These are phyloP conservation scores for Vitis cinerea DNA, from an alignment of 164 flowering plant genomes.

Conservation along the genomic window DNA sequence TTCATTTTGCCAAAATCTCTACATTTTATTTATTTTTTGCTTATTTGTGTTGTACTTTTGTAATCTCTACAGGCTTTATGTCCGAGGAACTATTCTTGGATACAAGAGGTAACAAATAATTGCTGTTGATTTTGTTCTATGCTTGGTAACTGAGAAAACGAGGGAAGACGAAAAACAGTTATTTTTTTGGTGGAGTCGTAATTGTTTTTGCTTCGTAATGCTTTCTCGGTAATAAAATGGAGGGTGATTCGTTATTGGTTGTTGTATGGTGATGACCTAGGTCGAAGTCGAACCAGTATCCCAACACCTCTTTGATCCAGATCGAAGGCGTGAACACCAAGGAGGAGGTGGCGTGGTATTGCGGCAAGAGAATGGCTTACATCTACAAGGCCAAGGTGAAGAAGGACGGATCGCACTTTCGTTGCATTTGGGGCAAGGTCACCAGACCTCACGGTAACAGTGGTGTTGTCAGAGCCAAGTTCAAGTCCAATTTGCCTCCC, in stretches of 20 bases:
- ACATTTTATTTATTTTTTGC: not conserved
- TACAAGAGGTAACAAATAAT: conserved; percentile 47
- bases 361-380: conserved; percentile 60
- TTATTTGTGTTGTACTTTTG: not conserved
- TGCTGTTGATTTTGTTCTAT: not conserved
- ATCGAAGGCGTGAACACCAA: conserved; percentile 65
- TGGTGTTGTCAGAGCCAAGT: conserved; percentile 69
- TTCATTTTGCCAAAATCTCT: not conserved
- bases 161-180: too few species aligned
- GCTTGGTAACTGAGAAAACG: not conserved
- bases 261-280: conserved; percentile 16
- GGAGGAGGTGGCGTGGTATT: conserved; percentile 63
- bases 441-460: conserved; percentile 67
- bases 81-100: conserved; percentile 56
- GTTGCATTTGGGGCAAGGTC: conserved; percentile 74
- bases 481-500: conserved; percentile 61
- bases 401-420: conserved; percentile 54
- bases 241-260: not conserved
- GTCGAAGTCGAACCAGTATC: conserved; percentile 71
- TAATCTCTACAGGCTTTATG: conserved; percentile 40
- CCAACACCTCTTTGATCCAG: conserved; percentile 58
- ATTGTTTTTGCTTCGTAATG: too few species aligned
- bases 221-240: too few species aligned
- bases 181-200: too few species aligned
- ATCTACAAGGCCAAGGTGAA: conserved; percentile 63